Evolutionary conservation across 2,329 filamentous ascomycete species (phyloP), one percentile per base, ranked within the genome.

Genomic region (Chrysoporthe deuterocubensis): DNA sequence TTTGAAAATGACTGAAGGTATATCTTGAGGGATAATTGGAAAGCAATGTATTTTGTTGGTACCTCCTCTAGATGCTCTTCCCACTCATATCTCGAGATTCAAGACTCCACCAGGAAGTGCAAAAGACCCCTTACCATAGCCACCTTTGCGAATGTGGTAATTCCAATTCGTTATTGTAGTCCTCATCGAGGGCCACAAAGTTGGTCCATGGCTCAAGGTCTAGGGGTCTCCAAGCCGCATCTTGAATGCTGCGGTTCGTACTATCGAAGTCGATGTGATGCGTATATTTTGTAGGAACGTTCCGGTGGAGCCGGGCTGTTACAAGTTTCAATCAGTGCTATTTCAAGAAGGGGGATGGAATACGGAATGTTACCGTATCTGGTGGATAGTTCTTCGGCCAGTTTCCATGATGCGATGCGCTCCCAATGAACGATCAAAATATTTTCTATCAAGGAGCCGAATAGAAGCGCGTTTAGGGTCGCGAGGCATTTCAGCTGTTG

Each of bases 101-200:
- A 26, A 26, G 26, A 26, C 26, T 26, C 26, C 26, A 2, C 26
- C 26, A 26, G 26, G 26, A 26, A 26, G 26, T 26, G 26, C 26
- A 26, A 26, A 26, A 26, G 26, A 2, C 26, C 26, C 26, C 26
- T 26, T 72, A 67, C 67, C 69, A 71, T n/a, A 66, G 71, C 69
- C 69, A 72, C 43, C 69, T 66, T 48, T 72, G 69, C 8, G 69
- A 69, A 62, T 71, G 67, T 46, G 64, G 67, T 26, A 72, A 50
- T 42, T 50, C 58, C 37, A 68, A 42, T 6, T 52, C 46, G 14
- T 66, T 68, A 44, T 61, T 54, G 58, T 70, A 71, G 42, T 66
- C 61, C 21, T 71, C 69, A 44, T 71, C 67, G 9, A 72, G 66
- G 34, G 71, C 69, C 26, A 72, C 56, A 50, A 72, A 69, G 13